Percentiles rank a stretch among this genome's conserved stretches.
Evolutionary conservation across 805 yeast genomes (phyloP).

Genomic region (Yarrowia bubula): DNA sequence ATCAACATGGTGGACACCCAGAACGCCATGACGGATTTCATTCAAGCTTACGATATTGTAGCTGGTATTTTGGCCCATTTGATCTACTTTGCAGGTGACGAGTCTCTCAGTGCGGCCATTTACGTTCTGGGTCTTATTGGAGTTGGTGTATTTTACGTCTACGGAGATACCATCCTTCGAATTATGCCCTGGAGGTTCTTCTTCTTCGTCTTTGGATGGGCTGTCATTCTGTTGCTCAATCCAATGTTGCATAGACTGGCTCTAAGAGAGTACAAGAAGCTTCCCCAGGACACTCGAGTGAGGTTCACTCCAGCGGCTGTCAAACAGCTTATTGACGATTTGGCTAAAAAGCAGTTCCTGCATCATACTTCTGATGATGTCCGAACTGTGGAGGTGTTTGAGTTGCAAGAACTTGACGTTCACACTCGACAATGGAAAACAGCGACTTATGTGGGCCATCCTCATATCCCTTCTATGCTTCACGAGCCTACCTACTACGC

Average conservation of each 20-base stretch:
- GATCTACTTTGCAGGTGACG: slow-evolving; percentile 63
- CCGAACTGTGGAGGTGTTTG: slow-evolving; percentile 53
- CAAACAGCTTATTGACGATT: not conserved
- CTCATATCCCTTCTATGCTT: slow-evolving; percentile 26
- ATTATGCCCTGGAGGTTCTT: slow-evolving; percentile 43
- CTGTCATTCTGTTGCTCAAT: slow-evolving; percentile 31
- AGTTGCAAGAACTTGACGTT: slow-evolving; percentile 30
- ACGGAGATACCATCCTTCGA: slow-evolving; percentile 35
- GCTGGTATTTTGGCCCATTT: slow-evolving; percentile 51
- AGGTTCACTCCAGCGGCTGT: not conserved
- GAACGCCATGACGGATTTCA: slow-evolving; percentile 70
- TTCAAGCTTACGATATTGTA: slow-evolving; percentile 57
- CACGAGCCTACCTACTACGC: slow-evolving; percentile 7
- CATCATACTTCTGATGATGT: not conserved
- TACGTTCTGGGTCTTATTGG: slow-evolving; percentile 27
- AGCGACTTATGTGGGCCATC: slow-evolving; percentile 27
- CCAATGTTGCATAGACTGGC: slow-evolving; percentile 27
- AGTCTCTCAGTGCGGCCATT: slow-evolving; percentile 34
- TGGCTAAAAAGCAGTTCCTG: not conserved
- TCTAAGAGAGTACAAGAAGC: slow-evolving; percentile 8
- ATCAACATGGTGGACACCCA: slow-evolving; percentile 81
- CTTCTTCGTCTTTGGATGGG: slow-evolving; percentile 52
- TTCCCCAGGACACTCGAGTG: not conserved
- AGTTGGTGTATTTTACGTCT: slow-evolving; percentile 36
- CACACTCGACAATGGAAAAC: slow-evolving; percentile 36